These are phyloP conservation scores for Chaetomium tenue DNA, from an alignment of 495 filamentous ascomycete genomes.

Conservation along the genomic window DNA sequence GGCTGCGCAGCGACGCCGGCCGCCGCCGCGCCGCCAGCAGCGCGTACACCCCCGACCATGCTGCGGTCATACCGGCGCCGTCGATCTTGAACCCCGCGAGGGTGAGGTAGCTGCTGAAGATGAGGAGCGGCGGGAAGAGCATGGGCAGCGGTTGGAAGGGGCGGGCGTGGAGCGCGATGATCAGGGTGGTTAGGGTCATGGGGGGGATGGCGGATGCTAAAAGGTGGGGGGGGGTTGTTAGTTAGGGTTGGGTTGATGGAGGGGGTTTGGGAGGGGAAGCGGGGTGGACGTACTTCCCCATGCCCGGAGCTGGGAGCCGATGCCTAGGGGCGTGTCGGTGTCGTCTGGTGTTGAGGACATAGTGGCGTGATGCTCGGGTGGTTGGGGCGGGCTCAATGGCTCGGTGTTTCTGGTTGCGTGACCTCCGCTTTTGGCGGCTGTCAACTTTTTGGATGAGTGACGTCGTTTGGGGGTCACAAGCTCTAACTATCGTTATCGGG, in stretches of 20 bases:
- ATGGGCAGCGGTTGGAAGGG: constrained; percentile 74
- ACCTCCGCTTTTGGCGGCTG: not conserved
- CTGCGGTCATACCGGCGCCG: constrained; percentile 76
- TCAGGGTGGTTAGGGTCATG: constrained; percentile 72
- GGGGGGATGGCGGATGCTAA: constrained; percentile 78
- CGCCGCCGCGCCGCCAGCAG: constrained; percentile 68
- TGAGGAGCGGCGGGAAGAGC: constrained; percentile 78
- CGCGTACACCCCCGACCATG: constrained; percentile 83
- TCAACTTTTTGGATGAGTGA: too few relatives aligned
- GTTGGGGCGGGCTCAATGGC: not conserved
- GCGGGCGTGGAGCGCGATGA: constrained; percentile 71
- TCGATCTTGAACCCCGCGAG: constrained; percentile 75
- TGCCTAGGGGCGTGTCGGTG: constrained; percentile 46
- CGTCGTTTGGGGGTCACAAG: too few relatives aligned
- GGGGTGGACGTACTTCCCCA: constrained; percentile 67
- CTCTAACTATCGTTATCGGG: too few relatives aligned
- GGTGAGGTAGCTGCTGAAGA: constrained; percentile 84
- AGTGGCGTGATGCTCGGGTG: not conserved
- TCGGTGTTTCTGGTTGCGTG: not conserved
- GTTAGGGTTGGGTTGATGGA: not conserved
- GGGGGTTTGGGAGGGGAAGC: not conserved
- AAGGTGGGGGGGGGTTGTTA: constrained; percentile 10
- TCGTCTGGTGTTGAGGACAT: constrained; percentile 34
- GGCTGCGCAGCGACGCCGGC: constrained; percentile 51
- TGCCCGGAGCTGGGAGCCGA: constrained; percentile 53